Evolutionary conservation across 129 eudicot species (phyloP), one percentile per base, ranked within the genome.

Genomic region (Lactuca sativa): DNA sequence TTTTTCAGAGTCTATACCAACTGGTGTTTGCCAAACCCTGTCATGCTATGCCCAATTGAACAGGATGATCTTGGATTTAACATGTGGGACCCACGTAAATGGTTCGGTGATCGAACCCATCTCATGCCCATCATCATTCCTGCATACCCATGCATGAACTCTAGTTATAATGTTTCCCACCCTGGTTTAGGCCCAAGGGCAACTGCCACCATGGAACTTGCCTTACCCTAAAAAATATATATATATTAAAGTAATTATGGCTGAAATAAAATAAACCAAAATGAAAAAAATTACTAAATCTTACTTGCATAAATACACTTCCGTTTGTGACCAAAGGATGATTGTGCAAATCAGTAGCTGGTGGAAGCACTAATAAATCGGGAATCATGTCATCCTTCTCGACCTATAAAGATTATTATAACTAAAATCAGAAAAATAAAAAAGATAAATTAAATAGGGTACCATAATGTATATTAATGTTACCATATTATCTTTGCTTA

Each of bases 21-120:
- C 13, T 77, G 82, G 82, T 78, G 78, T 78, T 78, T 78, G 82
- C 82, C 82, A 41, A 78, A 78, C 60, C 82, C 82, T 3, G 82
- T 78, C 58, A 78, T 78, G 82, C 82, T 78, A 51, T 78, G 74
- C 70, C 82, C 82, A 31, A 78, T 78, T 21, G 78, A 78, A 72
- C 74, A 57, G 12, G 70, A 67, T 66, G 82, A 72, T 53, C 82
- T 72, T 40, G 82, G 82, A 52, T 73, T 72, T 59, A 59, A 40
- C 43, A 78, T 72, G 13, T 78, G 82, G 82, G 78, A 78, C 69
- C 78, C 82, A n/a, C 69, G 82, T 4, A 78, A 66, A 58, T 9
- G 18, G 2, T 9, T 2, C 13, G 32, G 74, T 73, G 82, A 78
- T 62, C 62, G 82, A 60, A 55, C 67, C 6, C 82, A 78, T 66